phyloP scores from a whole-genome alignment of 768 basidiomycete genomes.

The Mrakia frigida region DNA sequence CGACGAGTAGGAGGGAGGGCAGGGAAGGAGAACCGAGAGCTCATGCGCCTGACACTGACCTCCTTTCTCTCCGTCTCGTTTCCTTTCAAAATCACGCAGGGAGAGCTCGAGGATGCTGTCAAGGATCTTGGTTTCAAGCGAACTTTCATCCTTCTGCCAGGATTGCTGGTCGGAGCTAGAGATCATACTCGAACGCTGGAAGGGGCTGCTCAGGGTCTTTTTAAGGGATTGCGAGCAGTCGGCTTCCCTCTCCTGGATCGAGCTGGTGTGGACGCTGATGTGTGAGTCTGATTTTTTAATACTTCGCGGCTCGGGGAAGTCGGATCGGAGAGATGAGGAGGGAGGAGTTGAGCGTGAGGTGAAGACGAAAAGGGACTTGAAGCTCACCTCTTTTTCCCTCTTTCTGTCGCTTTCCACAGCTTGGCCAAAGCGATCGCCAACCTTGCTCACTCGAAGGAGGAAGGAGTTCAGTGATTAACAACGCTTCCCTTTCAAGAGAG shows the following conservation, averaged over 20 bases:
- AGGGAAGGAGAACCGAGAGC: too few species aligned
- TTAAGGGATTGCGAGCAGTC: constrained; percentile 35
- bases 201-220: constrained; percentile 33
- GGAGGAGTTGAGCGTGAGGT: too few species aligned
- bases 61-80: neutral
- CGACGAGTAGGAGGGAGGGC: too few species aligned
- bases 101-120: constrained; percentile 40
- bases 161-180: constrained; percentile 39
- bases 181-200: constrained; percentile 33
- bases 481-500: neutral
- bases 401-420: constrained; percentile 13
- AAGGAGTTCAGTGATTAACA: constrained; percentile 18
- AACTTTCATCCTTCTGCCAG: constrained; percentile 40
- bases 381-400: neutral
- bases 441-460: constrained; percentile 27
- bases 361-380: too few species aligned
- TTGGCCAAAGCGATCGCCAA: constrained; percentile 41
- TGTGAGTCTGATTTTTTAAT: constrained; percentile 34
- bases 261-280: constrained; percentile 35
- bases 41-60: too few species aligned
- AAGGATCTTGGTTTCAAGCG: constrained; percentile 37
- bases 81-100: constrained; percentile 13
- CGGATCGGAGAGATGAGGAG: too few species aligned
- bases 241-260: constrained; percentile 35
- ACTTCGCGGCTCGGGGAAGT: neutral